Percentiles rank a stretch among this genome's conserved stretches.
Evolutionary conservation across 306 rosid genomes (phyloP).

Genomic region (Acacia crassicarpa): DNA sequence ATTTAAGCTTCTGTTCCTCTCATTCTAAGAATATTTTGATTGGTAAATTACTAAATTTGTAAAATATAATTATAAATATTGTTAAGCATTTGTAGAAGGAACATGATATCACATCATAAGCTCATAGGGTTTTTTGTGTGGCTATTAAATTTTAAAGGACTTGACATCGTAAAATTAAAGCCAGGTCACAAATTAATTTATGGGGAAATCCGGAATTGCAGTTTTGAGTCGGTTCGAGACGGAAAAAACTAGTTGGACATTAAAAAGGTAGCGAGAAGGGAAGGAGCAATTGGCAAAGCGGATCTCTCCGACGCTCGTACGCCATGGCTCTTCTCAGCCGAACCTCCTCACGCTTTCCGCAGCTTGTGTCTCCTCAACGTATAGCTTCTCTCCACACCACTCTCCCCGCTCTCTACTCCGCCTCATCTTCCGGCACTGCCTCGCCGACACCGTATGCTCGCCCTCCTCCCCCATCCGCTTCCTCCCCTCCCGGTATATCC

Average conservation of each 20-base stretch:
- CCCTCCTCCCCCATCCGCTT: conserved; percentile 47
- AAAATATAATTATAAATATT: too few species aligned
- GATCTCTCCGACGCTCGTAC: background rate
- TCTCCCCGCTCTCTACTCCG: conserved; percentile 39
- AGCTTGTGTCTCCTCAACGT: conserved; percentile 55
- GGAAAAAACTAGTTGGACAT: background rate
- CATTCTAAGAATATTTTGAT: too few species aligned
- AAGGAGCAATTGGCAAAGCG: background rate
- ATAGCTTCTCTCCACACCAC: conserved; percentile 47
- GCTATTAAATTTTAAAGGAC: too few species aligned
- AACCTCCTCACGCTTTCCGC: conserved; percentile 50
- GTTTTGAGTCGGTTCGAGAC: background rate
- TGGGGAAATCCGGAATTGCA: background rate
- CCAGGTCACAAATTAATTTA: too few species aligned
- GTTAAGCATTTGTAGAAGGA: too few species aligned
- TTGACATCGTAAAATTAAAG: background rate
- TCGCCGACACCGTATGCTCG: conserved; percentile 52
- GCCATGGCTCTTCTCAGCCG: conserved; percentile 62
- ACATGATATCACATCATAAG: too few species aligned
- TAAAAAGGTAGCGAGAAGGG: background rate
- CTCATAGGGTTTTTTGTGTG: too few species aligned
- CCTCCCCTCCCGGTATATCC: conserved; percentile 59
- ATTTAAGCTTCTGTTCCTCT: too few species aligned
- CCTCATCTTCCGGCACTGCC: conserved; percentile 28
- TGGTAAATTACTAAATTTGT: too few species aligned